Percentiles rank a stretch among this genome's conserved stretches.
phyloP scores from a whole-genome alignment of 2,329 filamentous ascomycete species.

The Phialophora expanda region DNA sequence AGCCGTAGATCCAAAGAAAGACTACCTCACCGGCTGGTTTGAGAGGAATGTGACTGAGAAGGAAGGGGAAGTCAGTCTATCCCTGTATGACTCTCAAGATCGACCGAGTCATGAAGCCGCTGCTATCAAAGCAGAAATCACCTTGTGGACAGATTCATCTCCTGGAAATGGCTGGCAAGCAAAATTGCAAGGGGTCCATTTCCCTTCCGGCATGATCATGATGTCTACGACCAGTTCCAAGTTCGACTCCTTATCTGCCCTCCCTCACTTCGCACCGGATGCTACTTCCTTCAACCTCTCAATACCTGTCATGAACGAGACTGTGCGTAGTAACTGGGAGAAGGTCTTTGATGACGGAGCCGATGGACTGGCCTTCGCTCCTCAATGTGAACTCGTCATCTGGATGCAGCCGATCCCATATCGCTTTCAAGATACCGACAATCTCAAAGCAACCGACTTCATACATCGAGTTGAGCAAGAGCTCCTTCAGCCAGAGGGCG shows the following conservation, averaged over 20 bases:
- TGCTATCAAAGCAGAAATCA: slow-evolving; percentile 70
- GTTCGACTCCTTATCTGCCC: slow-evolving; percentile 85
- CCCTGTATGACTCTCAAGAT: slow-evolving; percentile 63
- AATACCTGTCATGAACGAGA: slow-evolving; percentile 72
- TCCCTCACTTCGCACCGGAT: slow-evolving; percentile 79
- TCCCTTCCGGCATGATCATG: slow-evolving; percentile 77
- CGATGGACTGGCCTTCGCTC: slow-evolving; percentile 55
- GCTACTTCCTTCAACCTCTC: slow-evolving; percentile 61
- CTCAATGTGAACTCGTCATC: slow-evolving; percentile 86
- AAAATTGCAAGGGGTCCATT: slow-evolving; percentile 82
- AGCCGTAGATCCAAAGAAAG: slow-evolving; percentile 66
- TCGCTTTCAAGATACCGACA: slow-evolving; percentile 35
- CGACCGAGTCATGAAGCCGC: slow-evolving; percentile 41
- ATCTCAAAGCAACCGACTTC: slow-evolving; percentile 43
- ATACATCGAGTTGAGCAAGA: slow-evolving; percentile 63
- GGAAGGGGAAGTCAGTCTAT: slow-evolving; percentile 71
- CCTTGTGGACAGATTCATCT: slow-evolving; percentile 72
- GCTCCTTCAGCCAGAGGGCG: slow-evolving; percentile 63
- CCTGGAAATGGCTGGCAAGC: slow-evolving; percentile 79
- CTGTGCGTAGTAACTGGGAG: slow-evolving; percentile 64
- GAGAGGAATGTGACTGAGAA: slow-evolving; percentile 79
- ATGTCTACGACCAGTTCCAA: slow-evolving; percentile 92
- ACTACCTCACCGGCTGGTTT: slow-evolving; percentile 72
- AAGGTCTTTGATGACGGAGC: slow-evolving; percentile 61
- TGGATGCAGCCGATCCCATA: slow-evolving; percentile 71